A percentile compares a stretch with the other conserved stretches of the same genome.
Conservation (phyloP, 306 rosid species). For the Sindora glabra region DNA sequence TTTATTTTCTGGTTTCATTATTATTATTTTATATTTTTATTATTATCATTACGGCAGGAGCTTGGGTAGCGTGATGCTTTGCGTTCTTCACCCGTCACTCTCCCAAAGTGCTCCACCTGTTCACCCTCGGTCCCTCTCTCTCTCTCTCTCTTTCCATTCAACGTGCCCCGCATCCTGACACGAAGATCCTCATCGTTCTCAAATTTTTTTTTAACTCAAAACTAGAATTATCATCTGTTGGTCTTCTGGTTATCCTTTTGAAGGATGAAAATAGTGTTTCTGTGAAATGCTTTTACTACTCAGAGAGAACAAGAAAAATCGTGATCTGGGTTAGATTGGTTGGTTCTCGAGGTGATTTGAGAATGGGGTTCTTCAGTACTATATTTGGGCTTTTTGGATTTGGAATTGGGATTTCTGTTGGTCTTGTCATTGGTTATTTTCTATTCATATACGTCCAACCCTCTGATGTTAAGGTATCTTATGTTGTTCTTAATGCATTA, state of each 20-base stretch:
- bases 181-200: too few relatives aligned
- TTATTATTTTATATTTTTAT: too few relatives aligned
- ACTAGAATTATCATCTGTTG: too few relatives aligned
- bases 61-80: neutral
- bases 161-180: too few relatives aligned
- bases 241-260: too few relatives aligned
- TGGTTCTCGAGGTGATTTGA: conserved; percentile 2
- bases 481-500: neutral
- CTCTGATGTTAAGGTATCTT: conserved; percentile 49
- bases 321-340: conserved; percentile 24
- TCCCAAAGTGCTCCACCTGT: neutral
- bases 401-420: conserved; percentile 71
- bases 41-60: too few relatives aligned
- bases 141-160: too few relatives aligned
- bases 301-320: neutral
- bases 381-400: conserved; percentile 70
- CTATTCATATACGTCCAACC: conserved; percentile 70
- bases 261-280: conserved; percentile 7
- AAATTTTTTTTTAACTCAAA: too few relatives aligned
- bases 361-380: conserved; percentile 78
- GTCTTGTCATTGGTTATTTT: conserved; percentile 70
- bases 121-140: neutral
- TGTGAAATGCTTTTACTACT: neutral
- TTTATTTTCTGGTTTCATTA: too few relatives aligned
- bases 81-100: neutral